phyloP scores from a whole-genome alignment of 257 asterid genomes.

The Linaria vulgaris region DNA sequence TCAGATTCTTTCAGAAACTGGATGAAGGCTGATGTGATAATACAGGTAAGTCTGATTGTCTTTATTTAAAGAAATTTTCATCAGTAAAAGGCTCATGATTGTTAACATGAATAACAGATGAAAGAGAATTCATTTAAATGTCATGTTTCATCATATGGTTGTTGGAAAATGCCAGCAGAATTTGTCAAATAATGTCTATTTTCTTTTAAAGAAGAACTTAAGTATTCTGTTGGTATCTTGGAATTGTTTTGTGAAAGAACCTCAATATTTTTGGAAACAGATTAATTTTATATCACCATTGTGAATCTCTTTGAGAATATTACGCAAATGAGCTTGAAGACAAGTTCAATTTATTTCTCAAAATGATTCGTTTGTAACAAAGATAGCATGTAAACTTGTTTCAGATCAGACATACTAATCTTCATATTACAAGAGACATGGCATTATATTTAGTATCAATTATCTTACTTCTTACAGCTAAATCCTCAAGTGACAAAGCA shows the following conservation, averaged over 20 bases:
- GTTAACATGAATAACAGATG: too few relatives aligned
- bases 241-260: not conserved
- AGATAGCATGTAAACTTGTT: not conserved
- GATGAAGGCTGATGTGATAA: constrained; percentile 80
- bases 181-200: not conserved
- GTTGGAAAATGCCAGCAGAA: not conserved
- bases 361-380: too few relatives aligned
- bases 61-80: not conserved
- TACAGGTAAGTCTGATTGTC: constrained; percentile 58
- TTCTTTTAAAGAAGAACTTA: not conserved
- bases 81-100: not conserved
- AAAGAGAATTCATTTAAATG: not conserved
- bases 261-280: not conserved
- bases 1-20: constrained; percentile 66
- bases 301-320: constrained; percentile 19
- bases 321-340: constrained; percentile 13
- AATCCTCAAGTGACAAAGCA: not conserved
- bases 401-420: not conserved
- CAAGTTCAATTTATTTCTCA: too few relatives aligned
- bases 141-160: not conserved
- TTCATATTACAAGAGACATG: not conserved
- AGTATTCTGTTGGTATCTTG: not conserved
- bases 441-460: too few relatives aligned
- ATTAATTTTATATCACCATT: too few relatives aligned
- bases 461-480: too few relatives aligned